These are phyloP conservation scores for Adansonia rubrostipa DNA, from an alignment of 441 rosid genomes.

Conservation along the genomic window DNA sequence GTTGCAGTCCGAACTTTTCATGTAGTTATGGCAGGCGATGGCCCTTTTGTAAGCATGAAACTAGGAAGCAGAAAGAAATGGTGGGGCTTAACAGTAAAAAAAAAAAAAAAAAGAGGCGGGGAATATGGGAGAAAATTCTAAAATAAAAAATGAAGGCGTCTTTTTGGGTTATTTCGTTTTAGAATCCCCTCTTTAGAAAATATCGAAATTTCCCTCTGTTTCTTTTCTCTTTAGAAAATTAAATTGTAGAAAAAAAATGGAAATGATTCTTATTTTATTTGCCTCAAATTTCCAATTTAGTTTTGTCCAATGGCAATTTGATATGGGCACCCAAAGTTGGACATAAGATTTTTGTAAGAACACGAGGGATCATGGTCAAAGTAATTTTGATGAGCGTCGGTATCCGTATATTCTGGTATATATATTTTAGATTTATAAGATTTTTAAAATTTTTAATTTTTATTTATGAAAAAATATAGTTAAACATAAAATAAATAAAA, in stretches of 20 bases:
- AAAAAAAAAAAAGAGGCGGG: neutral
- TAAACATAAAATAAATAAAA: too few species aligned
- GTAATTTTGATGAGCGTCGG: too few species aligned
- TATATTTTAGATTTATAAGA: too few species aligned
- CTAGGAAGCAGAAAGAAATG: neutral
- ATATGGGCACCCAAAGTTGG: neutral
- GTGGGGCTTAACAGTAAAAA: constrained; percentile 17
- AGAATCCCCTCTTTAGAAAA: constrained; percentile 25
- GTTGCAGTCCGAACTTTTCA: constrained; percentile 64
- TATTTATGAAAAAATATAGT: too few species aligned
- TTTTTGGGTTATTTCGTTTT: constrained; percentile 34
- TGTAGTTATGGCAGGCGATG: neutral
- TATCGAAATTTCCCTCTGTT: neutral
- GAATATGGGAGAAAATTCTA: constrained; percentile 24
- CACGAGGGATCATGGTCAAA: too few species aligned
- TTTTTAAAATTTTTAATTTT: too few species aligned
- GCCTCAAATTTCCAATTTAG: neutral
- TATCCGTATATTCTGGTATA: too few species aligned
- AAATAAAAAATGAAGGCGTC: constrained; percentile 24
- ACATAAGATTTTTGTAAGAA: neutral
- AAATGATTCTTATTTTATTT: neutral
- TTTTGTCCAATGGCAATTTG: constrained; percentile 10
- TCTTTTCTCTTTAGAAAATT: constrained; percentile 1
- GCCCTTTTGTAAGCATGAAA: neutral
- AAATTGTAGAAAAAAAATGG: neutral